Evolutionary conservation across 2,329 filamentous ascomycete genomes (phyloP).

Genomic region (Phoma sp.): DNA sequence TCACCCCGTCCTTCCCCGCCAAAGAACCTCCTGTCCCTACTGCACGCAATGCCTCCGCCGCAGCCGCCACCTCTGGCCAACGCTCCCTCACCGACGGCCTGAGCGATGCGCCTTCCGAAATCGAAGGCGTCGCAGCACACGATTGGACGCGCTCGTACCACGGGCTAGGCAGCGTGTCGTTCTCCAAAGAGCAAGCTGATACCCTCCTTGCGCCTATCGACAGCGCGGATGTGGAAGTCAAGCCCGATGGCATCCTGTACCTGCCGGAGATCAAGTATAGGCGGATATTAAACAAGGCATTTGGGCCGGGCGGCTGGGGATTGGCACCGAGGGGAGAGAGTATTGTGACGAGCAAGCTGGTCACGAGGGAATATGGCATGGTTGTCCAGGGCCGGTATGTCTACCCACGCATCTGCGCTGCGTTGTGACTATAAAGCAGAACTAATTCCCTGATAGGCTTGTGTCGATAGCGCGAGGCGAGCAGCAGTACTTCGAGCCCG

Average conservation of each 20-base stretch:
- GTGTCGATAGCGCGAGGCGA: constrained; percentile 93
- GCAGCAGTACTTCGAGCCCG: constrained; percentile 89
- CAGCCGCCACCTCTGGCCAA: constrained; percentile 33
- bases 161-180: constrained; percentile 75
- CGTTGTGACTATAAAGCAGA: too few species aligned
- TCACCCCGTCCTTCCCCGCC: constrained; percentile 35
- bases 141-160: constrained; percentile 89
- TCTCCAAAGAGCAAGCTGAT: constrained; percentile 72
- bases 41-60: constrained; percentile 36
- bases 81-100: constrained; percentile 60
- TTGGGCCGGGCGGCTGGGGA: constrained; percentile 96
- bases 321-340: constrained; percentile 86
- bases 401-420: neutral
- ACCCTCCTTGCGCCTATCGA: constrained; percentile 73
- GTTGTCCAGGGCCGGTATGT: constrained; percentile 84
- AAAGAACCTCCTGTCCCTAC: constrained; percentile 47
- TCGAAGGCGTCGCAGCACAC: constrained; percentile 62
- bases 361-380: constrained; percentile 92
- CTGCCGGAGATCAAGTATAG: constrained; percentile 98
- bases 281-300: constrained; percentile 85
- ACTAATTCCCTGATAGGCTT: too few species aligned
- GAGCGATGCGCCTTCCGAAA: constrained; percentile 56
- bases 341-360: constrained; percentile 79
- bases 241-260: constrained; percentile 96
- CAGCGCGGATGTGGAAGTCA: constrained; percentile 87